These are phyloP conservation scores for Pezizomycotina sp. DNA, from an alignment of 2,329 filamentous ascomycete genomes.

Conservation along the genomic window DNA sequence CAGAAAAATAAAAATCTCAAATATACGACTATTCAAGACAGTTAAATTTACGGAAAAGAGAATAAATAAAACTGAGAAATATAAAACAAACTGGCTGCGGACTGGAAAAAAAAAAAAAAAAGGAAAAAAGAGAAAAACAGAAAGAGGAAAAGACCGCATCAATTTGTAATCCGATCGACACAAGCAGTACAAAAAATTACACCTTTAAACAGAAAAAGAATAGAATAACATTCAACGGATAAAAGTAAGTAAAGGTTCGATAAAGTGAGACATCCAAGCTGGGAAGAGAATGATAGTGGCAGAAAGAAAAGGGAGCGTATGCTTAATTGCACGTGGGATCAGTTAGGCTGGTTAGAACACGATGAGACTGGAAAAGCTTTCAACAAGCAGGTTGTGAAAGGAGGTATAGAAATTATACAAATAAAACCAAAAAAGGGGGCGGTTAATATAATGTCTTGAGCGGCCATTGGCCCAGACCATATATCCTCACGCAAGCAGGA, in stretches of 20 bases:
- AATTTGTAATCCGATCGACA: not conserved
- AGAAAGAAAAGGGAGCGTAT: slow-evolving; percentile 3
- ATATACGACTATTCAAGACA: too few species aligned
- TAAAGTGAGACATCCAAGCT: not conserved
- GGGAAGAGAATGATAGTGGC: not conserved
- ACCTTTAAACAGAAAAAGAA: slow-evolving; percentile 1
- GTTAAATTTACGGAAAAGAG: too few species aligned
- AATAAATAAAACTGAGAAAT: too few species aligned
- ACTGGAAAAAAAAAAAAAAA: not conserved
- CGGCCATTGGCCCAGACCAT: not conserved
- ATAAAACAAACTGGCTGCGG: not conserved
- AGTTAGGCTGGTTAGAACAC: too few species aligned
- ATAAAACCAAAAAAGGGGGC: not conserved
- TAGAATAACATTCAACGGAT: not conserved
- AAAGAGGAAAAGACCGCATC: not conserved
- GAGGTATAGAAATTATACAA: too few species aligned
- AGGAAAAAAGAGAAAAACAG: not conserved
- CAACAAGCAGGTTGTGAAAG: too few species aligned
- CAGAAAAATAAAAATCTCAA: too few species aligned
- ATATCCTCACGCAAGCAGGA: not conserved
- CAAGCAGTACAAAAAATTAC: not conserved
- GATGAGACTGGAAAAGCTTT: too few species aligned
- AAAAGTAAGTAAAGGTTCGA: not conserved
- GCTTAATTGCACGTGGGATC: slow-evolving; percentile 1
- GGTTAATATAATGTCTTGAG: not conserved